Base-by-base conservation (phyloP, 2,329 filamentous ascomycete species). In the Dactylellina leptospora region DNA sequence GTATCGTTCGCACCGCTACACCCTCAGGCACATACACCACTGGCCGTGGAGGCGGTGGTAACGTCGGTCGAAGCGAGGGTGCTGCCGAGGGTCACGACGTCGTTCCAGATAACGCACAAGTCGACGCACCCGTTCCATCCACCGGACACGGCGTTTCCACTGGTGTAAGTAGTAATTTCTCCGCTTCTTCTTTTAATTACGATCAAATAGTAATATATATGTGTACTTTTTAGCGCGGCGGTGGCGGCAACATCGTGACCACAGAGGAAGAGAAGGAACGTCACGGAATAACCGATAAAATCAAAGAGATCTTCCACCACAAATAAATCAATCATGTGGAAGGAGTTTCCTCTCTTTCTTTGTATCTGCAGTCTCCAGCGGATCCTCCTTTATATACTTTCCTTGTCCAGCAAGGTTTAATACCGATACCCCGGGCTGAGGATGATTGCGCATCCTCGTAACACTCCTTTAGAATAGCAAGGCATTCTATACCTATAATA, bases 31-130 rank as follows among this genome's bases (percentile, higher is more conserved):
- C 27, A 22, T 72, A 82, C 77, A 85, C 85, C 74, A 84, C 83
- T 78, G 85, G 87, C 75, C 82, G 82, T 22, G 85, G 86, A 74
- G 85, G 85, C 75, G 83, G 83, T 18, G 85, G 84, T 64, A 87
- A 87, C 79, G 86, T 87, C 75, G 82, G 80, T 76, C 85, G 87
- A 75, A 81, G 81, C 76, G 78, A 76, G 4, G 60, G 77, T 36
- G 77, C 80, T 27, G 51, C 80, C 8, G 77, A 79, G 50, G 84
- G n/a, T 36, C 59, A 50, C 22, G 68, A 72, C 33, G 28, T 72
- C 36, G 27, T 72, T 13, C 68, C 68, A 4, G 56, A 51, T 1
- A 72, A 60, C 30, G 59, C 68, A 8, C 59, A 59, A 33, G 36
- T 8, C n/a, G 59, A 72, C 9, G 36, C 38, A 40, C 53, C 59